phyloP scores from a whole-genome alignment of 2,329 filamentous ascomycete species.

The Aschersonia sp. region DNA sequence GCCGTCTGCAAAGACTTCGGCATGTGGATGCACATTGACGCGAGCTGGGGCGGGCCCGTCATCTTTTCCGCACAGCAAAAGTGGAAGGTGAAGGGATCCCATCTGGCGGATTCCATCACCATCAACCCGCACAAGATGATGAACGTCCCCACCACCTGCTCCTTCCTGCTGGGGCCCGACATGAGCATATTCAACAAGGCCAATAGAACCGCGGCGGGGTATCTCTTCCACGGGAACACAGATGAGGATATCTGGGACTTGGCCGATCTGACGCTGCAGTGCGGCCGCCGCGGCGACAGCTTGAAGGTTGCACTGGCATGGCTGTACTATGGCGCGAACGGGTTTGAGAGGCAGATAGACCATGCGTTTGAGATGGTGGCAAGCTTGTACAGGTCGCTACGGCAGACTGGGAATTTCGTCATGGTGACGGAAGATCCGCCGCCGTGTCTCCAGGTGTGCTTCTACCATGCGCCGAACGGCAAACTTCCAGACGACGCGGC shows the following conservation, averaged over 20 bases:
- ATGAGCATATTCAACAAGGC: conserved; percentile 63
- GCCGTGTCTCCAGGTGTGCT: conserved; percentile 87
- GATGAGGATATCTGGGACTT: conserved; percentile 65
- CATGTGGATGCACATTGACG: conserved; percentile 90
- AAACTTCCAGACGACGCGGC: conserved; percentile 24
- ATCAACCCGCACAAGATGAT: conserved; percentile 98
- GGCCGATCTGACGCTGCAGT: conserved; percentile 85
- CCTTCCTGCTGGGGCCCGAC: conserved; percentile 71
- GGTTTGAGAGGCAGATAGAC: conserved; percentile 58
- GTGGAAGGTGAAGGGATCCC: conserved; percentile 50
- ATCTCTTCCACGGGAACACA: conserved; percentile 56
- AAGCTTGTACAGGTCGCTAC: conserved; percentile 49
- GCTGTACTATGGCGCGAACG: conserved; percentile 71
- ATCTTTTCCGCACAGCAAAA: conserved; percentile 56
- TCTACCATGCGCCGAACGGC: conserved; percentile 59
- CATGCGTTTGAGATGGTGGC: conserved; percentile 57
- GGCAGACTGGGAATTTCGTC: conserved; percentile 42
- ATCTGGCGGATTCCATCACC: conserved; percentile 68
- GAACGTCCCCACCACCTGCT: conserved; percentile 78
- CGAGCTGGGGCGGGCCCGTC: conserved; percentile 75
- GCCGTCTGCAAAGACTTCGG: conserved; percentile 54
- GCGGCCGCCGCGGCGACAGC: conserved; percentile 71
- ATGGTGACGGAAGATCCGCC: conserved; percentile 64
- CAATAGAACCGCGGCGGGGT: conserved; percentile 77
- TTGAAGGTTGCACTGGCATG: conserved; percentile 81